Base-by-base conservation (phyloP, 345 rosid species). In the Populus nigra region DNA sequence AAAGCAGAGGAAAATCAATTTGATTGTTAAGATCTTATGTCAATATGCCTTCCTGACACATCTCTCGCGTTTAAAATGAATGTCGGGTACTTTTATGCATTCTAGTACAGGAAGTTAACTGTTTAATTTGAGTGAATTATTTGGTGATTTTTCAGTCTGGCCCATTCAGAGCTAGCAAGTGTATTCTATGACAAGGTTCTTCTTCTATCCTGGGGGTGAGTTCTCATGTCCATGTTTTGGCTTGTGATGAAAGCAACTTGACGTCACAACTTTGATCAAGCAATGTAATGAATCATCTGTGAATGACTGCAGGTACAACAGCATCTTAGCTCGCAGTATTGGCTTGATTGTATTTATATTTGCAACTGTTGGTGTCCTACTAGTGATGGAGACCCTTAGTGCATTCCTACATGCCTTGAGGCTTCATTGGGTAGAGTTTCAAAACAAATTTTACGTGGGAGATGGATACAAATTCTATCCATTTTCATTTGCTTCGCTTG, bases 361-460 rank as follows among this genome's bases (percentile, higher is more conserved):
- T 31, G 99, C 98, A 41, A 96, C 99, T 3, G 97, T 92, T 22
- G 98, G 99, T 35, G 99, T 96, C 73, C 83, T 96, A 82, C 93
- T 96, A n/a, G 93, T 94, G 81, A 96, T 96, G 98, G 99, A 96
- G 85, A 96, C 99, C 45, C 89, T 96, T 35, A 94, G 99, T 71
- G 99, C 99, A 27, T 96, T 96, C 88, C 88, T 96, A 3, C 99
- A 96, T 76, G 99, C 98, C 1, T 81, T 96, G 73, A 89, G 97
- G 78, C 98, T 96, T 76, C 99, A 96, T 84, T 92, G 99, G 98
- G 99, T 96, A 45, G 98, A 96, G 83, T 96, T 90, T 83, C 96
- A 92, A 77, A 96, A 91, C 88, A 96, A 96, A 85, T 96, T 96
- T 84, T 96, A 96, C 67, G 97, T 90, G 83, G 99, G 98, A 69